phyloP scores from a whole-genome alignment of 768 basidiomycete genomes.

The Auricularia heimuer region DNA sequence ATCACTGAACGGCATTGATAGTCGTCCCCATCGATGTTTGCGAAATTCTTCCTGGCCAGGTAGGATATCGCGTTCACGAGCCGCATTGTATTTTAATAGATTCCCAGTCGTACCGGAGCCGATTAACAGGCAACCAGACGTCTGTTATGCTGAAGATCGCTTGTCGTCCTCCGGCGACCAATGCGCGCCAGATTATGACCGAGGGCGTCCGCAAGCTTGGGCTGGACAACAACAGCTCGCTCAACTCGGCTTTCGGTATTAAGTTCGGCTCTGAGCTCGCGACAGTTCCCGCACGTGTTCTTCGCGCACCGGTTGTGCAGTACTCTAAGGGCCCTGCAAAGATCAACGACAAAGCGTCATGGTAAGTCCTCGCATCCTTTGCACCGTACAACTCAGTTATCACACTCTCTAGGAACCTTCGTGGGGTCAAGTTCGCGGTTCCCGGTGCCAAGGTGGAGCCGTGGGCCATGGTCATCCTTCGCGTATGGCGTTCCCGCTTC shows the following conservation, averaged over 20 bases:
- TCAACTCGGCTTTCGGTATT: conserved; percentile 48
- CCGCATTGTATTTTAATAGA: neutral
- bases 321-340: conserved; percentile 33
- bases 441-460: no score
- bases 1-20: neutral
- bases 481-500: no score
- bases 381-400: conserved; percentile 18
- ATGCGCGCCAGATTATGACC: conserved; percentile 47
- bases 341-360: conserved; percentile 47
- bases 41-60: conserved; percentile 40
- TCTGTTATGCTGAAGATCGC: conserved; percentile 62
- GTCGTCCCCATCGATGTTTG: conserved; percentile 63
- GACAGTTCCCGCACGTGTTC: conserved; percentile 53
- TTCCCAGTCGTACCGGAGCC: conserved; percentile 35
- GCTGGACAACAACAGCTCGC: conserved; percentile 21
- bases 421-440: conserved; percentile 17
- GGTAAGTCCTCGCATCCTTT: conserved; percentile 74
- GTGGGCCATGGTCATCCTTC: no score
- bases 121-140: conserved; percentile 52
- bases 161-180: conserved; percentile 50
- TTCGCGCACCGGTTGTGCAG: conserved; percentile 45
- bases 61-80: neutral
- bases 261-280: conserved; percentile 48
- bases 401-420: conserved; percentile 49
- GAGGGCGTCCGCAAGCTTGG: conserved; percentile 52